phyloP scores from a whole-genome alignment of 345 rosid species.

The Leavenworthia alabamica region DNA sequence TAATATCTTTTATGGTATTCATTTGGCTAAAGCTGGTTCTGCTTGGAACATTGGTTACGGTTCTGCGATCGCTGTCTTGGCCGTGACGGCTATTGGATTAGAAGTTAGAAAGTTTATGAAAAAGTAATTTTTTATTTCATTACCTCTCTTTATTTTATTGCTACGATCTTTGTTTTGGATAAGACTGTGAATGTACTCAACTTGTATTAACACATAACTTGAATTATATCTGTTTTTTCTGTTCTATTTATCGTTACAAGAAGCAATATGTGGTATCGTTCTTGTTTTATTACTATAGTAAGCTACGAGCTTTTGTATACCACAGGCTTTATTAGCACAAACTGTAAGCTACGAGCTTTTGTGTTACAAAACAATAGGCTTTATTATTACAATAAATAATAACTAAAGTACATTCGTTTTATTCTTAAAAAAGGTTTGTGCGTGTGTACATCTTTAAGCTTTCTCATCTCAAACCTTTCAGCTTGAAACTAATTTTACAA shows the following conservation, averaged over 20 bases:
- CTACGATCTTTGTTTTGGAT: neutral
- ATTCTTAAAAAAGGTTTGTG: neutral
- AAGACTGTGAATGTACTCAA: slow-evolving; percentile 21
- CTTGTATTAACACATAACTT: neutral
- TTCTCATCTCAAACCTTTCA: slow-evolving; percentile 21
- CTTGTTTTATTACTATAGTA: neutral
- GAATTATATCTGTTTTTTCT: neutral
- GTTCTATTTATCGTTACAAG: neutral
- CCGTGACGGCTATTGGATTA: slow-evolving; percentile 31
- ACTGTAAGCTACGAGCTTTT: neutral
- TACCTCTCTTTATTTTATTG: neutral
- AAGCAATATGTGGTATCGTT: neutral
- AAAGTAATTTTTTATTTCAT: slow-evolving; percentile 17
- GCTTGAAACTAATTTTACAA: slow-evolving; percentile 26
- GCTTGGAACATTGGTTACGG: slow-evolving; percentile 70
- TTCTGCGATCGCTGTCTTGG: slow-evolving; percentile 36
- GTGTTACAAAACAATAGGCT: slow-evolving; percentile 3
- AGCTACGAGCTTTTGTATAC: neutral
- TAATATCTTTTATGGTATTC: slow-evolving; percentile 80
- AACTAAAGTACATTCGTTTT: slow-evolving; percentile 1
- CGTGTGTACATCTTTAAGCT: neutral
- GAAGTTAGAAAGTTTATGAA: slow-evolving; percentile 43
- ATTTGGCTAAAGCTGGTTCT: slow-evolving; percentile 46
- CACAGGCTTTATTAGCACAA: slow-evolving; percentile 8
- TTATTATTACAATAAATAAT: slow-evolving; percentile 10